Evolutionary conservation across 2,329 filamentous ascomycete genomes (phyloP).

Genomic region (Thelonectria rubi): DNA sequence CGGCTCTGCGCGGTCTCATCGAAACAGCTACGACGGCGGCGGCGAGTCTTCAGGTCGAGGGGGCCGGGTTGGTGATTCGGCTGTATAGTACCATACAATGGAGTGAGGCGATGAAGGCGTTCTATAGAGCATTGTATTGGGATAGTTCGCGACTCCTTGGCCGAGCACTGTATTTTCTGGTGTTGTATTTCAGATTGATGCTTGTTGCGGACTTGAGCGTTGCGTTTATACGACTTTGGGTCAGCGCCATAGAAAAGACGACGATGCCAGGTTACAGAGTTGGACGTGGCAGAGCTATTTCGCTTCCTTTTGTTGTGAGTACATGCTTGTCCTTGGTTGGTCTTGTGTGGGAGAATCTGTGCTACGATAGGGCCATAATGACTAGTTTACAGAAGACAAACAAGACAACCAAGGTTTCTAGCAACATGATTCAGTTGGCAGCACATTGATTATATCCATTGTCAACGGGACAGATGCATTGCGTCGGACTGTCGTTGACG

Average conservation of each 20-base stretch:
- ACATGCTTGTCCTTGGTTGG: too few species aligned
- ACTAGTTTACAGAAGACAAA: too few species aligned
- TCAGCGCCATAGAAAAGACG: neutral
- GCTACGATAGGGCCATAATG: too few species aligned
- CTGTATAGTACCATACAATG: conserved; percentile 45
- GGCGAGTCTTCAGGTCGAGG: conserved; percentile 24
- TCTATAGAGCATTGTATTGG: conserved; percentile 29
- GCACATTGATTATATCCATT: too few species aligned
- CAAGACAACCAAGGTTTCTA: too few species aligned
- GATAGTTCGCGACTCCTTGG: conserved; percentile 20
- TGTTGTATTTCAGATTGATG: neutral
- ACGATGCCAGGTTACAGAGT: neutral
- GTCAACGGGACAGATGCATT: too few species aligned
- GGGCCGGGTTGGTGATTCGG: conserved; percentile 39
- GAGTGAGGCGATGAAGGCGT: conserved; percentile 32
- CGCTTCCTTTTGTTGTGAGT: too few species aligned
- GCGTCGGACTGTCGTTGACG: too few species aligned
- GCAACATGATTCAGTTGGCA: too few species aligned
- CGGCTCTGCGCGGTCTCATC: conserved; percentile 28
- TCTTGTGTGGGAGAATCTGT: too few species aligned
- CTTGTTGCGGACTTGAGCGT: neutral
- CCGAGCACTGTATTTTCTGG: conserved; percentile 15
- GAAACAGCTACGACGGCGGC: conserved; percentile 32
- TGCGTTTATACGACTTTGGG: neutral
- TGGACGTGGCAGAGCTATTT: neutral